Percentiles rank a stretch among this genome's conserved stretches.
Conservation (phyloP, 2,329 filamentous ascomycete genomes). For the Scedosporium boydii region DNA sequence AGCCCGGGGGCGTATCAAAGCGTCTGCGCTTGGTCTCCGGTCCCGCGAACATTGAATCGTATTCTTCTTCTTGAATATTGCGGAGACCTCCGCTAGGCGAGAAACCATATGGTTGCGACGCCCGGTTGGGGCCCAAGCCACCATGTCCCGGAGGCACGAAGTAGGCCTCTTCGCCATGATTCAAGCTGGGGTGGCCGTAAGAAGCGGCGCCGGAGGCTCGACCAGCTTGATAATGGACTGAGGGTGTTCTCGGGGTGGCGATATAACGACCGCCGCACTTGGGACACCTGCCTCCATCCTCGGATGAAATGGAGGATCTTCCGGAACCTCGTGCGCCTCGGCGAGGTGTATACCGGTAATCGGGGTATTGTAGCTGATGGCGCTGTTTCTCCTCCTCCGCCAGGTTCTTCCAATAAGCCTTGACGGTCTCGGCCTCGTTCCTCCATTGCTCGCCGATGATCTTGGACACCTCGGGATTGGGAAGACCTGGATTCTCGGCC, state of each 20-base stretch:
- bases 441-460: constrained; percentile 94
- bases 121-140: neutral
- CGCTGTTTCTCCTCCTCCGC: constrained; percentile 89
- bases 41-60: neutral
- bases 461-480: constrained; percentile 94
- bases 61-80: neutral
- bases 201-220: neutral
- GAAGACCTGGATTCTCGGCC: constrained; percentile 72
- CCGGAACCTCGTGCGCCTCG: constrained; percentile 35
- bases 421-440: constrained; percentile 61
- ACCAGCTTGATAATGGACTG: constrained; percentile 23
- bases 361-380: constrained; percentile 82
- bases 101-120: neutral
- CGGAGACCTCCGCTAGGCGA: neutral
- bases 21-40: neutral
- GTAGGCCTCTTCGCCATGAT: neutral
- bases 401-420: constrained; percentile 78
- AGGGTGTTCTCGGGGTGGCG: constrained; percentile 51
- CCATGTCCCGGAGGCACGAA: neutral
- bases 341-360: constrained; percentile 88
- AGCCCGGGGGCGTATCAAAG: neutral
- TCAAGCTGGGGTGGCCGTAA: neutral
- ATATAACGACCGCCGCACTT: constrained; percentile 65
- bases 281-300: constrained; percentile 50
- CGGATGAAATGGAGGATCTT: constrained; percentile 18